Evolutionary conservation across 768 basidiomycete species (phyloP).

Genomic region (Cyclocybe aegerita): DNA sequence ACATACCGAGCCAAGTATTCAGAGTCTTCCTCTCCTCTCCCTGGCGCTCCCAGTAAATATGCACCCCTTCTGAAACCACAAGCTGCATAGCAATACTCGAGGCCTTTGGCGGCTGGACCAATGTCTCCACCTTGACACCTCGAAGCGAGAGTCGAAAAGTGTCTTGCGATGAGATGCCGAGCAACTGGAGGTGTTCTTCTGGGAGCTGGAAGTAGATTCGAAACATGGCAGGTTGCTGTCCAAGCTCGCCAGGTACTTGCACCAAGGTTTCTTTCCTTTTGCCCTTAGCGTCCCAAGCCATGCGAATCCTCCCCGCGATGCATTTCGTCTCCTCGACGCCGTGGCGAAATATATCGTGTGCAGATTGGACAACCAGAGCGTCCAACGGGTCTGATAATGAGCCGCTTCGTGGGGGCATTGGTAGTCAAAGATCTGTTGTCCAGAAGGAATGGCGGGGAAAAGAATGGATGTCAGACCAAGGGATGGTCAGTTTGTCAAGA

Average conservation of each 20-base stretch:
- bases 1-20: constrained; percentile 29
- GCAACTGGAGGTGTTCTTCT: constrained; percentile 27
- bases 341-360: constrained; percentile 12
- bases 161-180: constrained; percentile 42
- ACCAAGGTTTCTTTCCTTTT: constrained; percentile 11
- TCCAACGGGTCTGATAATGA: constrained; percentile 3
- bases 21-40: constrained; percentile 16
- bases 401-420: not conserved
- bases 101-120: constrained; percentile 20
- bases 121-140: constrained; percentile 35
- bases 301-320: constrained; percentile 18
- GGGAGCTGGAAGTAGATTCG: constrained; percentile 19
- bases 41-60: constrained; percentile 17
- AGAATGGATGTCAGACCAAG: too few relatives aligned
- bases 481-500: too few relatives aligned
- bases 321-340: constrained; percentile 17
- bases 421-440: too few relatives aligned
- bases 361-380: constrained; percentile 10
- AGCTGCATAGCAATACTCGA: constrained; percentile 40
- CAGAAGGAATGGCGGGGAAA: too few relatives aligned
- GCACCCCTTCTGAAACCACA: constrained; percentile 37
- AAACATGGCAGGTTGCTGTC: not conserved
- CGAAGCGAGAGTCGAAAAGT: constrained; percentile 47
- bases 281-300: constrained; percentile 8
- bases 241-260: not conserved